A percentile compares a stretch with the other conserved stretches of the same genome.
Conservation (phyloP, 2,329 filamentous ascomycete genomes). For the Diaporthe vaccinii region DNA sequence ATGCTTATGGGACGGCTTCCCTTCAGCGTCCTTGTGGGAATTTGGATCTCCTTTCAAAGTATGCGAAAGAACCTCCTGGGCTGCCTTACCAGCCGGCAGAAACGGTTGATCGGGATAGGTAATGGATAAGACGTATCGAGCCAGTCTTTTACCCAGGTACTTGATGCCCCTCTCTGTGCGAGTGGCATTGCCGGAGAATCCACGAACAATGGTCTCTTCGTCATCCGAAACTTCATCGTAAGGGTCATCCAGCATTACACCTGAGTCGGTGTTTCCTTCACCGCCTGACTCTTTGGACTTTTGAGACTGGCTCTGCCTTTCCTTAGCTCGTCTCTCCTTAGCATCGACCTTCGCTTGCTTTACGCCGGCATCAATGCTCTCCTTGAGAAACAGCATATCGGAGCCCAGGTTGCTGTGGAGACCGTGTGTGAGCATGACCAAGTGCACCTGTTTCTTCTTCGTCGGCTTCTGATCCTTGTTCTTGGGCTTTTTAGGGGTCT, state of each 20-base stretch:
- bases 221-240: conserved; percentile 62
- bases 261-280: conserved; percentile 28
- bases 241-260: conserved; percentile 42
- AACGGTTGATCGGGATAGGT: conserved; percentile 96
- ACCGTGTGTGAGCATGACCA: conserved; percentile 94
- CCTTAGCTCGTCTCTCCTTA: conserved; percentile 69
- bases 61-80: conserved; percentile 58
- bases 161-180: conserved; percentile 96
- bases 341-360: conserved; percentile 80
- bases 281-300: conserved; percentile 37
- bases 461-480: conserved; percentile 43
- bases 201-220: conserved; percentile 89
- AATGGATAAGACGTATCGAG: conserved; percentile 89
- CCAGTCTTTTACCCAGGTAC: conserved; percentile 93
- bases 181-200: conserved; percentile 90
- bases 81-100: conserved; percentile 72
- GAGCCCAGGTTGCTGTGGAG: conserved; percentile 95
- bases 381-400: conserved; percentile 97
- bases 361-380: conserved; percentile 91
- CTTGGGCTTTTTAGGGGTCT: conserved; percentile 40
- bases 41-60: conserved; percentile 54
- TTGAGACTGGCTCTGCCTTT: conserved; percentile 53
- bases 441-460: conserved; percentile 84
- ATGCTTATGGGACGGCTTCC: conserved; percentile 57
- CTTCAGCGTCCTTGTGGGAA: conserved; percentile 55